Conservation (phyloP, 257 asterid species). For the Rauvolfia tetraphylla region DNA sequence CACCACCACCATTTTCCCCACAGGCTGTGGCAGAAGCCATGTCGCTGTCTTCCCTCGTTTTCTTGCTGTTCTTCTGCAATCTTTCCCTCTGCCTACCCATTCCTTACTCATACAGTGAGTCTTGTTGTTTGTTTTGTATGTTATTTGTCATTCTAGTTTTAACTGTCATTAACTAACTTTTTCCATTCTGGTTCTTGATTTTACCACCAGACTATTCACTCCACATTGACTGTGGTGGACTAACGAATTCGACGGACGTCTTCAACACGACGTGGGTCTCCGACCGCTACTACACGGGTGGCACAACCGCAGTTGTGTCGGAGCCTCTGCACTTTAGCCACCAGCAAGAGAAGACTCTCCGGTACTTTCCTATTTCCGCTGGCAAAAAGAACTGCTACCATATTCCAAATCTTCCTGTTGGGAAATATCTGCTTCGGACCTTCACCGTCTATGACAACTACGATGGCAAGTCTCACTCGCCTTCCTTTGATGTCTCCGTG, state of each 20-base stretch:
- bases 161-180: conserved; percentile 18
- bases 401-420: conserved; percentile 37
- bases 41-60: background rate
- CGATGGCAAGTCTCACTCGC: conserved; percentile 74
- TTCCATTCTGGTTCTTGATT: background rate
- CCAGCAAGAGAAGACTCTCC: conserved; percentile 82
- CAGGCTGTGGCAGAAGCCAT: background rate
- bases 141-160: background rate
- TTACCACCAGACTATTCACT: conserved; percentile 46
- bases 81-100: conserved; percentile 10
- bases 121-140: too few species aligned
- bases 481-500: conserved; percentile 90
- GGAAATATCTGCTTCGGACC: conserved; percentile 53
- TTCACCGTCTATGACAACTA: conserved; percentile 88
- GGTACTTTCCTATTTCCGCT: conserved; percentile 73
- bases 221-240: conserved; percentile 84
- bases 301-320: conserved; percentile 64
- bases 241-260: conserved; percentile 59
- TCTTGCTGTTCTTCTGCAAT: background rate
- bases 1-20: background rate
- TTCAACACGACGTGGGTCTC: conserved; percentile 73
- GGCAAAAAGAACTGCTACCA: conserved; percentile 90
- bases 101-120: conserved; percentile 24
- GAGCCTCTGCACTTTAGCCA: conserved; percentile 80
- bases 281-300: conserved; percentile 81